These are phyloP conservation scores for Malus hybrid DNA, from an alignment of 331 rosid species.

Conservation along the genomic window DNA sequence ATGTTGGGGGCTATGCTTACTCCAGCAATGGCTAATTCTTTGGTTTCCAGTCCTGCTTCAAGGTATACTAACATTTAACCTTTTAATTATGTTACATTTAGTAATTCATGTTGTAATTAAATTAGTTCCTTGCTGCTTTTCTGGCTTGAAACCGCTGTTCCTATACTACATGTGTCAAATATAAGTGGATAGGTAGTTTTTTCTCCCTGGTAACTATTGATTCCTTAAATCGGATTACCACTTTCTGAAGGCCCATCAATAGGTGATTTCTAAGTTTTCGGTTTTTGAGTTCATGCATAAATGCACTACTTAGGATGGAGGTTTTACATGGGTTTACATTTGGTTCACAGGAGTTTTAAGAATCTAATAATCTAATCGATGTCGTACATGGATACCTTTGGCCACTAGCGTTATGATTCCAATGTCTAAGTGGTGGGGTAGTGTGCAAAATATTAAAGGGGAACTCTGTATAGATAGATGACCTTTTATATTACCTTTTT, in stretches of 20 bases:
- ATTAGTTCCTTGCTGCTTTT: neutral
- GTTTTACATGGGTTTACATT: neutral
- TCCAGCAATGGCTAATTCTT: conserved; percentile 54
- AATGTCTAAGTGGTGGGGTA: neutral
- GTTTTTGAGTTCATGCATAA: neutral
- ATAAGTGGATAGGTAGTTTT: neutral
- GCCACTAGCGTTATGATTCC: conserved; percentile 12
- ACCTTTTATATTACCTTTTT: conserved; percentile 27
- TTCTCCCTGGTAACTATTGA: neutral
- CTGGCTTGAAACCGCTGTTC: neutral
- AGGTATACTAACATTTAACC: conserved; percentile 44
- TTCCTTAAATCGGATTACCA: neutral
- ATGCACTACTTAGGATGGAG: neutral
- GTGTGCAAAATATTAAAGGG: conserved; percentile 2
- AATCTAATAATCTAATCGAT: neutral
- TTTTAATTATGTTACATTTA: neutral
- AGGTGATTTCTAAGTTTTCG: neutral
- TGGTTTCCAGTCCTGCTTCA: conserved; percentile 89
- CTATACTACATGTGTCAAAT: neutral
- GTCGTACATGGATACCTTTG: neutral
- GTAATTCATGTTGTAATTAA: neutral
- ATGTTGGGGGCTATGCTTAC: conserved; percentile 76
- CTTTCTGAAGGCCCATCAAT: neutral
- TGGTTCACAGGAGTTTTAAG: neutral
- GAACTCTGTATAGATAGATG: conserved; percentile 12